Evolutionary conservation across 225 moss, liverwort and hornwort species (phyloP), one percentile per base, ranked within the genome.

Genomic region (Ulota crispa): DNA sequence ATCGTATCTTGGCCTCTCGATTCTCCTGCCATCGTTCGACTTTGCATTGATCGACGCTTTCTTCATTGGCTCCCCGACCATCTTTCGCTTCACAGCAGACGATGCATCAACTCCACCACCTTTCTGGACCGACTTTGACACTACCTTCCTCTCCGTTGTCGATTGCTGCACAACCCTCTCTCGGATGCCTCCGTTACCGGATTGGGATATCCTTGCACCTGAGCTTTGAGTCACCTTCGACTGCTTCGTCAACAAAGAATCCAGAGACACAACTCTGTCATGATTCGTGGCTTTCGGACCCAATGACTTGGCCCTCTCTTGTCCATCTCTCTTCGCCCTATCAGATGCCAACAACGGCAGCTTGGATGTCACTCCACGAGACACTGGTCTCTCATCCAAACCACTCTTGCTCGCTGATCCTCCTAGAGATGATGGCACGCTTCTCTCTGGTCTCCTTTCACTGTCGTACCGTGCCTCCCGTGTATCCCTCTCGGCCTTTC

Each of bases 11-110:
- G 88, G 61, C 80, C 90, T 86, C 18, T 84, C 90, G 4, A 88
- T 78, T 80, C 86, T 88, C 70, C 90, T 86, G 73, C 88, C 84
- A 32, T 90, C 84, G 62, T 86, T 90, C 23, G 61, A 53, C 80
- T 86, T 90, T 9, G 90, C 84, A 47, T 55, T 84, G 43, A 88
- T 60, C 21, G 41, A 64, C 15, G 82, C 66, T 75, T 82, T 88
- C 70, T 84, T 86, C 0, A 50, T 80, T 47, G 90, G 80, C 66
- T 88, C 90, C 66, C 75, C 88, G 20, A 64, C 84, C 77, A 80
- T 39, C 71, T 88, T 88, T 8, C 90, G 86, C 80, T 90, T 90
- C 83, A 70, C 68, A 20, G 81, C 45, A 15, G 86, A 72, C 20
- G 85, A 70, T 30, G 28, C 21, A 55, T 81, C 85, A 41, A 60